Percentiles rank a stretch among this genome's conserved stretches.
Evolutionary conservation across 2,329 filamentous ascomycete genomes (phyloP).

Genomic region (Hyphodiscus sp.): DNA sequence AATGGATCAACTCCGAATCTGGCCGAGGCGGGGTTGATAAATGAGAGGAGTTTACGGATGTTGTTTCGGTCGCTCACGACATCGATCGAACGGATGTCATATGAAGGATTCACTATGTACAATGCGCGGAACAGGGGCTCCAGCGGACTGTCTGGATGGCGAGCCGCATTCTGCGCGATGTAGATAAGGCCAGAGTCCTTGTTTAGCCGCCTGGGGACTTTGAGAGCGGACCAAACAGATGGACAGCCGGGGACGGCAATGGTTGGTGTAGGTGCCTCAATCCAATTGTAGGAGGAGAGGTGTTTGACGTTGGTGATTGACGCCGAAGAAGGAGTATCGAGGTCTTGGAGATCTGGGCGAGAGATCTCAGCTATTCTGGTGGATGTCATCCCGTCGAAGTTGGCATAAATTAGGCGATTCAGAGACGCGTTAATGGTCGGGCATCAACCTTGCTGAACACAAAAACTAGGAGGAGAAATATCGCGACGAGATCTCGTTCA

Average conservation of each 20-base stretch:
- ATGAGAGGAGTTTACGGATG: conserved; percentile 41
- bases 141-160: conserved; percentile 36
- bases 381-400: conserved; percentile 8
- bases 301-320: conserved; percentile 34
- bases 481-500: too few species aligned
- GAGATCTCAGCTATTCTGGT: conserved; percentile 16
- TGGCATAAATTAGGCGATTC: conserved; percentile 9
- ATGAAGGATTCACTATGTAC: conserved; percentile 31
- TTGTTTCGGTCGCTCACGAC: conserved; percentile 42
- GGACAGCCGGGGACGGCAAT: conserved; percentile 41
- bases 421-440: too few species aligned
- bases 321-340: conserved; percentile 12
- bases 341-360: conserved; percentile 17
- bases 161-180: conserved; percentile 40
- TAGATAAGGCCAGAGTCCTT: conserved; percentile 37
- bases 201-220: conserved; percentile 19
- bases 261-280: conserved; percentile 34
- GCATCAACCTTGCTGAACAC: too few species aligned
- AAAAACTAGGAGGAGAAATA: too few species aligned
- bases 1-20: conserved; percentile 31
- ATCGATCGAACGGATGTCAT: conserved; percentile 26
- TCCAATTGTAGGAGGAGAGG: conserved; percentile 46
- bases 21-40: conserved; percentile 30
- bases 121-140: conserved; percentile 42
- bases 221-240: conserved; percentile 33